A percentile compares a stretch with the other conserved stretches of the same genome.
These are phyloP conservation scores for Trichoderma brevicompactum DNA, from an alignment of 2,329 filamentous ascomycete species.

Conservation along the genomic window DNA sequence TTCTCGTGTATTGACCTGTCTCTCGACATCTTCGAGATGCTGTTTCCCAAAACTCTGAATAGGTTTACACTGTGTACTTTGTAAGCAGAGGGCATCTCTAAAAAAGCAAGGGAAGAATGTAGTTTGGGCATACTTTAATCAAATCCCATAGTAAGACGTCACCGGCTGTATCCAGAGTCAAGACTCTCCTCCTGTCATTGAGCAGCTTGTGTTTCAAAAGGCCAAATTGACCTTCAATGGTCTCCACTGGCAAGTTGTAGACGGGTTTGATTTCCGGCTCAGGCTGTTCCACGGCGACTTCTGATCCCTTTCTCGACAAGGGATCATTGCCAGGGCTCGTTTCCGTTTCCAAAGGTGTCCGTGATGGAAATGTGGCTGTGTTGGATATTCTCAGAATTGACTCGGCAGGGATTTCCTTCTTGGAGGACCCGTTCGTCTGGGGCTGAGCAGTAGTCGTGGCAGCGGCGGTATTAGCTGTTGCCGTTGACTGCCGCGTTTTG, in stretches of 20 bases:
- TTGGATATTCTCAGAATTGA: slow-evolving; percentile 84
- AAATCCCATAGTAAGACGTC: slow-evolving; percentile 96
- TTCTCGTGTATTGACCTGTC: slow-evolving; percentile 83
- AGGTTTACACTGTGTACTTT: slow-evolving; percentile 69
- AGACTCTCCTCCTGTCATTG: slow-evolving; percentile 84
- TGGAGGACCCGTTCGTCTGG: slow-evolving; percentile 44
- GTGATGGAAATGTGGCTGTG: slow-evolving; percentile 73
- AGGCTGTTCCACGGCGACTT: slow-evolving; percentile 38
- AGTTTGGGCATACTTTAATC: slow-evolving; percentile 64
- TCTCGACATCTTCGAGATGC: slow-evolving; percentile 89
- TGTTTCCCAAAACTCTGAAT: slow-evolving; percentile 92
- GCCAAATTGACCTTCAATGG: slow-evolving; percentile 93
- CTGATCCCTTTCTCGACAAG: slow-evolving; percentile 47
- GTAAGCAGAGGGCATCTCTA: slow-evolving; percentile 28
- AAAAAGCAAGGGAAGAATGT: background rate
- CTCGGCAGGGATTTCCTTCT: slow-evolving; percentile 73
- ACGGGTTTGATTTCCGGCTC: slow-evolving; percentile 60
- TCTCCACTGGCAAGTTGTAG: slow-evolving; percentile 72
- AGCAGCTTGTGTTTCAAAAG: slow-evolving; percentile 90
- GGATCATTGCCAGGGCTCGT: slow-evolving; percentile 53
- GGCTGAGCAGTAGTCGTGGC: slow-evolving; percentile 37
- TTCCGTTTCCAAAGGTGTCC: slow-evolving; percentile 59
- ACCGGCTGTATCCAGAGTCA: slow-evolving; percentile 92
- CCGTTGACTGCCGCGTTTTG: slow-evolving; percentile 39
- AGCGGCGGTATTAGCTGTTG: background rate